phyloP scores from a whole-genome alignment of 768 basidiomycete species.

The Brasilioporus rufonigricans region DNA sequence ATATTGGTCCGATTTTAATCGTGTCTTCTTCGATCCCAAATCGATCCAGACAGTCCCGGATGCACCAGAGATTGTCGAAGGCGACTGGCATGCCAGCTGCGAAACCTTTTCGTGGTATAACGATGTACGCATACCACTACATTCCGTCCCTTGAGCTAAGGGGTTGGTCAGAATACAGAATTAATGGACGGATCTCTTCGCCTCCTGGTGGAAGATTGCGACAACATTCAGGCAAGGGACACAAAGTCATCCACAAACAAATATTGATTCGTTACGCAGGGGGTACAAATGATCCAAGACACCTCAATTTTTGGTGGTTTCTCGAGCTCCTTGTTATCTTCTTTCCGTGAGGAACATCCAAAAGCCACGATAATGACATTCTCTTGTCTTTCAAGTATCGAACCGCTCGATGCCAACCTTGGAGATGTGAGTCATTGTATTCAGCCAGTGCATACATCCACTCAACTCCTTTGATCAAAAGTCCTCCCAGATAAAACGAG shows the following conservation, averaged over 20 bases:
- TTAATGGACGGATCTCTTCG: conserved; percentile 71
- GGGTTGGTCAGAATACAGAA: conserved; percentile 47
- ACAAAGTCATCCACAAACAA: neutral
- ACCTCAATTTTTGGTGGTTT: conserved; percentile 65
- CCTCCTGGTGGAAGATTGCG: conserved; percentile 70
- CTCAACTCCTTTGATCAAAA: conserved; percentile 16
- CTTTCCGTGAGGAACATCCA: conserved; percentile 65
- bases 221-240: conserved; percentile 60
- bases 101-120: conserved; percentile 54
- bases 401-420: conserved; percentile 31
- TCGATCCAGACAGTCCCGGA: conserved; percentile 66
- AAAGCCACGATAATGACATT: conserved; percentile 61
- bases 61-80: conserved; percentile 44
- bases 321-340: conserved; percentile 51
- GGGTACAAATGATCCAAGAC: conserved; percentile 67
- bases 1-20: conserved; percentile 53
- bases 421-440: conserved; percentile 43
- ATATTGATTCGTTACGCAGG: conserved; percentile 39
- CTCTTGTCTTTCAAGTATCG: conserved; percentile 51
- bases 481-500: conserved; percentile 38
- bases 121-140: conserved; percentile 39
- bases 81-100: conserved; percentile 55
- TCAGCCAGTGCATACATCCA: neutral
- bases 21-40: conserved; percentile 59
- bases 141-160: neutral